Base-by-base conservation (phyloP, 2,329 filamentous ascomycete genomes). In the Colletotrichum lentis region DNA sequence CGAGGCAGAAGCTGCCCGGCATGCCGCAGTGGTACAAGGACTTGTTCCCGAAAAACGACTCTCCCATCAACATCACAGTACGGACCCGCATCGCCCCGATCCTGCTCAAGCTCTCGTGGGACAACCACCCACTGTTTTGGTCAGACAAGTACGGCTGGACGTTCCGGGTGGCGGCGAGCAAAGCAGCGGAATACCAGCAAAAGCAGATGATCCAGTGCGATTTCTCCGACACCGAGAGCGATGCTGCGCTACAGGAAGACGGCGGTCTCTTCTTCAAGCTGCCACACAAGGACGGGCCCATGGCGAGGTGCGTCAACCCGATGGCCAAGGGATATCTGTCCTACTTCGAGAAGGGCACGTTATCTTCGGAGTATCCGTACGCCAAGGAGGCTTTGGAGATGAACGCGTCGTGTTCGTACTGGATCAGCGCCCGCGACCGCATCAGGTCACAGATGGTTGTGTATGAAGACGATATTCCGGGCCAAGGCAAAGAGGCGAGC, bases 401-500 rank as follows among this genome's bases (percentile, higher is more conserved):
- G 96, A 99, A 99, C 73, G 94, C 96, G 0, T 97, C 94, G 0
- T 99, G 96, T 77, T 98, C 95, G 0, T 99, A 99, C 79, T 99
- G 96, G 96, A 98, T 99, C 73, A 97, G 93, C 74, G 94, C 96
- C 18, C 87, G 96, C 70, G 93, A 97, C 75, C 86, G 96, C 57
- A 99, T 99, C 79, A 95, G 83, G 85, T 92, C 90, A n/a, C 96
- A 99, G 75, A 92, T 98, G 85, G 94, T 97, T 2, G 91, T 99
- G 1, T 97, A 97, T 76, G 85, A 94, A 67, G 83, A 89, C 41
- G 89, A 96, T 70, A 69, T 83, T 20, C 71, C 62, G 27, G 44
- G n/a, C 20, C 62, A 71, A 22, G 47, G 31, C 4, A 14, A 39
- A 6, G 24, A 52, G 18, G 61, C 69, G 31, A 14, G 62, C 41